Percentiles rank a stretch among this genome's conserved stretches.
These are phyloP conservation scores for Lepiota venenata DNA, from an alignment of 768 basidiomycete genomes.

Conservation along the genomic window DNA sequence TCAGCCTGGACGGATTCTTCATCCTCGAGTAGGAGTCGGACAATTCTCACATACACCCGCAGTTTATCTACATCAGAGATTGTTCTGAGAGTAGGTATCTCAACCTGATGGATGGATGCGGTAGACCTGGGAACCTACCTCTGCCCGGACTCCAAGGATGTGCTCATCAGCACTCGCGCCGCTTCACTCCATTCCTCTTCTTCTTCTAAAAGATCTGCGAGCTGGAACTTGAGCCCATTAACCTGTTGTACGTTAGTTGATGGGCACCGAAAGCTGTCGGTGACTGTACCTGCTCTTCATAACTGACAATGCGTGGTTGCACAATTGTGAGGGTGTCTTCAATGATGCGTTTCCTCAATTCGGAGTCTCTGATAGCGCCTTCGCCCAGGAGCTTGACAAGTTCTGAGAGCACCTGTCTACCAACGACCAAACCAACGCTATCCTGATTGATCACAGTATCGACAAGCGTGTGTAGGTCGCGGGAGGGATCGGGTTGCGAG, in stretches of 20 bases:
- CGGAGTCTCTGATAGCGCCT: constrained; percentile 48
- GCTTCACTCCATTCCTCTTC: constrained; percentile 96
- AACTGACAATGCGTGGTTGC: constrained; percentile 82
- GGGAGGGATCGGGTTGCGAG: constrained; percentile 40
- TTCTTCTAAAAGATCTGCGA: constrained; percentile 85
- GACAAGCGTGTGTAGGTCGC: constrained; percentile 68
- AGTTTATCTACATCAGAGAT: constrained; percentile 85
- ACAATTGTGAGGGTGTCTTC: constrained; percentile 68
- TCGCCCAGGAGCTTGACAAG: constrained; percentile 69
- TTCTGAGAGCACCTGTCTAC: constrained; percentile 83
- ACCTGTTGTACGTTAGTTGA: constrained; percentile 45
- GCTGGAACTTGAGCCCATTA: constrained; percentile 77
- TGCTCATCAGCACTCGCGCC: constrained; percentile 87
- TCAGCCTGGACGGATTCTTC: constrained; percentile 98
- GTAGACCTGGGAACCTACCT: constrained; percentile 46
- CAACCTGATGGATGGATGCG: not conserved
- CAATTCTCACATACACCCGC: constrained; percentile 88
- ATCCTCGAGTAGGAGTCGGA: constrained; percentile 91
- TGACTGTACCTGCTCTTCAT: constrained; percentile 85
- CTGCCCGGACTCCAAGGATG: constrained; percentile 87
- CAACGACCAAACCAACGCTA: constrained; percentile 79
- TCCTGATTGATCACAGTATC: constrained; percentile 84
- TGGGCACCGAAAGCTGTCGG: constrained; percentile 18
- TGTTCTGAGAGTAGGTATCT: constrained; percentile 35
- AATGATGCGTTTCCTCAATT: constrained; percentile 68